Evolutionary conservation across 768 basidiomycete species (phyloP).

Genomic region (Chalciporus sphaerocephalus): DNA sequence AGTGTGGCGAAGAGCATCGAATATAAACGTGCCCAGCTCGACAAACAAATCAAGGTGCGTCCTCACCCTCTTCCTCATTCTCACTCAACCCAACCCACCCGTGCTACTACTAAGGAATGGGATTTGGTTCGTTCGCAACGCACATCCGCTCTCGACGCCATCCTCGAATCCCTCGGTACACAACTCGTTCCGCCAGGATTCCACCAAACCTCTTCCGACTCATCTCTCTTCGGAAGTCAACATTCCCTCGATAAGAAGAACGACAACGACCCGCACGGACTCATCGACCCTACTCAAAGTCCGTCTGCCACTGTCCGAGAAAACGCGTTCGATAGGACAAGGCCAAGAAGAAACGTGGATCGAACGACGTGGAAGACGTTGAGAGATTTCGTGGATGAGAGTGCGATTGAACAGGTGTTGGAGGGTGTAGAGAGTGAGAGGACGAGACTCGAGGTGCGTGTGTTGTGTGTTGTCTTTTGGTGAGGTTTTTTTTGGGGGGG

Average conservation of each 20-base stretch:
- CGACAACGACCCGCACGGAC: conserved; percentile 24
- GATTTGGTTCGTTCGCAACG: conserved; percentile 58
- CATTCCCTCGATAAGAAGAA: conserved; percentile 47
- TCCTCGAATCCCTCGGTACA: conserved; percentile 67
- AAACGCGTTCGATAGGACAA: conserved; percentile 18
- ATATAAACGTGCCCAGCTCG: conserved; percentile 58
- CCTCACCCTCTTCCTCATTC: not conserved
- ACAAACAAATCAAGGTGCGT: conserved; percentile 59
- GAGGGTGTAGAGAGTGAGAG: conserved; percentile 73
- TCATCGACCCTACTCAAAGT: conserved; percentile 36
- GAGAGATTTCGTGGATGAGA: conserved; percentile 82
- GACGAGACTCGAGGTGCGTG: conserved; percentile 59
- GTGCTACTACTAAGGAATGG: conserved; percentile 68
- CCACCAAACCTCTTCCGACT: conserved; percentile 59
- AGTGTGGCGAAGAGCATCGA: conserved; percentile 72
- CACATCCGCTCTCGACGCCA: conserved; percentile 56
- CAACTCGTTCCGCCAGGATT: conserved; percentile 78
- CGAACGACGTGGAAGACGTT: conserved; percentile 73
- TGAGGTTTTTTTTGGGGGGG: not conserved
- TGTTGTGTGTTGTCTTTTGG: not conserved
- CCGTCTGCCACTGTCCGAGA: conserved; percentile 31
- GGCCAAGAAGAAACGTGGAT: conserved; percentile 32
- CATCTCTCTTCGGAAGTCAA: conserved; percentile 80
- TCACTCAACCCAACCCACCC: too few relatives aligned
- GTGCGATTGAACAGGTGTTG: conserved; percentile 70